Percentiles rank a stretch among this genome's conserved stretches.
Evolutionary conservation across 495 filamentous ascomycete species (phyloP).

Genomic region (Talaromyces borbonicus): DNA sequence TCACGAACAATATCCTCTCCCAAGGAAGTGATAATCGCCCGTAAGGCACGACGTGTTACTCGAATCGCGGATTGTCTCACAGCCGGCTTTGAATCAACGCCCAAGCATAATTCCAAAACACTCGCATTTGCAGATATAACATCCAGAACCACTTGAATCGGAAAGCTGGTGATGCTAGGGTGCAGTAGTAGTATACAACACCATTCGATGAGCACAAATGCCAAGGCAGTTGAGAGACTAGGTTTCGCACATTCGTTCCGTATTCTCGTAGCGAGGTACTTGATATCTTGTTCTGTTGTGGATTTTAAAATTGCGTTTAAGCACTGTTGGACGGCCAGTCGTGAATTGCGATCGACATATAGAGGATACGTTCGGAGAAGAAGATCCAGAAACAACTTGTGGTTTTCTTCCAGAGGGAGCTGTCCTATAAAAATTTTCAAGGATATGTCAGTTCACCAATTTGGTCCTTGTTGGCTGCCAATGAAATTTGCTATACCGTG

Average conservation of each 20-base stretch:
- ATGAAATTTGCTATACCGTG: constrained; percentile 21
- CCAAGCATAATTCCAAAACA: constrained; percentile 67
- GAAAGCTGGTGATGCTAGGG: constrained; percentile 39
- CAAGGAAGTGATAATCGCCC: constrained; percentile 52
- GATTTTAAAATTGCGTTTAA: constrained; percentile 54
- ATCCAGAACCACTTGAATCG: constrained; percentile 57
- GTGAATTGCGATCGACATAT: constrained; percentile 77
- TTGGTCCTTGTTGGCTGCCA: constrained; percentile 1
- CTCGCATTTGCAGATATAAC: constrained; percentile 53
- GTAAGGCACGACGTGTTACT: constrained; percentile 61
- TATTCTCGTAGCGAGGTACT: constrained; percentile 47
- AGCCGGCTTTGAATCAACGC: constrained; percentile 44
- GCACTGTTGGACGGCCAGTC: constrained; percentile 69
- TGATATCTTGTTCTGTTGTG: constrained; percentile 38
- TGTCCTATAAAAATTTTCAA: constrained; percentile 6
- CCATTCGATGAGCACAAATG: constrained; percentile 89
- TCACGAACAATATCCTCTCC: constrained; percentile 51
- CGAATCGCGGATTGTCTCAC: constrained; percentile 59
- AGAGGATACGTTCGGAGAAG: constrained; percentile 79
- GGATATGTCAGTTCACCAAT: constrained; percentile 10
- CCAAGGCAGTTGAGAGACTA: constrained; percentile 64
- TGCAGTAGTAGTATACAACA: constrained; percentile 63
- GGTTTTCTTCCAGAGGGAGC: constrained; percentile 22
- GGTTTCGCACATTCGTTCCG: constrained; percentile 58
- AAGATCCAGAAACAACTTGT: constrained; percentile 46